Evolutionary conservation across 2,329 filamentous ascomycete species (phyloP), one percentile per base, ranked within the genome.

Genomic region (Magnaporthiopsis rhizophila): DNA sequence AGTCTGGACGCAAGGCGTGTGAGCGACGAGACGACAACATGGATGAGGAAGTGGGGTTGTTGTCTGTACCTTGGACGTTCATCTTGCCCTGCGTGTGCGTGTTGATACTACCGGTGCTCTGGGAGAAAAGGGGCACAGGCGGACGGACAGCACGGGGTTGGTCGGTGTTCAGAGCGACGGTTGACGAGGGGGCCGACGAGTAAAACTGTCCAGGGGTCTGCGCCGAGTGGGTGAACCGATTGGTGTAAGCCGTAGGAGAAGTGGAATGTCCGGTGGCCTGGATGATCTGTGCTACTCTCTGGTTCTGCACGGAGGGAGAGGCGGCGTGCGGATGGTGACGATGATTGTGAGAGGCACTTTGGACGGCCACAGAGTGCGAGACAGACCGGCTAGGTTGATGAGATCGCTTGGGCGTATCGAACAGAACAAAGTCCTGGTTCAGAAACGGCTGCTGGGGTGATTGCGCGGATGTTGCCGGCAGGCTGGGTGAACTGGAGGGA

Each of bases 401-500:
- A 69, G 66, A 71, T 71, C 79, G 75, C 73, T 73, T 70, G 67
- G 79, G 81, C 67, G 80, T 79, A 75, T 84, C 82, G 87, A 88
- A 91, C 82, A 92, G 86, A 79, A 90, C 87, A 76, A 92, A 92
- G 87, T 92, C 89, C 82, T 88, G 83, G 58, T 70, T 69, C 63
- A 67, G 78, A 74, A 77, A 75, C 76, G 77, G 76, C 72, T 74
- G 79, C 73, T 76, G 79, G 75, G 78, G 79, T 76, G 85, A 78
- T 70, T 80, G 84, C 80, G 81, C 81, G 80, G 84, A 76, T 79
- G 78, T 71, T 80, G 84, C 86, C 86, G 84, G 84, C 83, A 81
- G 83, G 82, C 80, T 84, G 76, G 80, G 72, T 73, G 82, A 80
- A 81, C 80, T 86, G 81, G 86, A 87, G 83, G 88, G 85, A 87